Evolutionary conservation across 495 filamentous ascomycete species (phyloP), one percentile per base, ranked within the genome.

Genomic region (Hypoxylon rickii): DNA sequence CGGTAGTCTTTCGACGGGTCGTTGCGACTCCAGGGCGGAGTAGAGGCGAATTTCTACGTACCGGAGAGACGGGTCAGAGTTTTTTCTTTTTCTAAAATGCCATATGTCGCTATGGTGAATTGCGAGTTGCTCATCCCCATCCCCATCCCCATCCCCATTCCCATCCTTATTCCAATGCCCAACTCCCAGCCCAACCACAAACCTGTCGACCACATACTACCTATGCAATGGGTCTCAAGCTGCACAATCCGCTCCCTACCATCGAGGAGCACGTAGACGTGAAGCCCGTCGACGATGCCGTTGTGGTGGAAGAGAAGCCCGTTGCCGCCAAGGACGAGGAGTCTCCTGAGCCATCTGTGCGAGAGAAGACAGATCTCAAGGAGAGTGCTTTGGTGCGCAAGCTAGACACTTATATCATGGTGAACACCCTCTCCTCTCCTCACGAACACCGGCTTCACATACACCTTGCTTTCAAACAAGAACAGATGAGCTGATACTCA

Each of bases 361-460:
- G n/a, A 36, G 18, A 18, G 19, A 75, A 76, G 52, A 71, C 71
- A 17, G 69, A 76, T 37, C 73, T 73, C 1, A 56, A 44, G 15
- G 76, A 79, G 58, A 78, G 73, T 33, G 64, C 64, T 0, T 61
- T 81, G 13, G 73, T 81, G 19, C 68, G 62, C 37, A 82, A 81
- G 65, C 66, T 82, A 11, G 79, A 81, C 53, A 46, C 65, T 31
- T 76, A 64, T 34, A 72, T 82, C 26, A 70, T 82, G 71, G 72
- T 74, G 58, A 1, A 63, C 53, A n/a, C n/a, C n/a, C n/a, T n/a
- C n/a, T n/a, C n/a, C 22, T n/a, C 2, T 3, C 5, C 10, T n/a
- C 16, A 16, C 1, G 7, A 7, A 3, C 6, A 33, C 6, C 15
- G 16, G 20, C 15, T n/a, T n/a, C n/a, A n/a, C n/a, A n/a, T n/a